Evolutionary conservation across 148 eudicot species (phyloP).

Genomic region (Rhododendron vialii): DNA sequence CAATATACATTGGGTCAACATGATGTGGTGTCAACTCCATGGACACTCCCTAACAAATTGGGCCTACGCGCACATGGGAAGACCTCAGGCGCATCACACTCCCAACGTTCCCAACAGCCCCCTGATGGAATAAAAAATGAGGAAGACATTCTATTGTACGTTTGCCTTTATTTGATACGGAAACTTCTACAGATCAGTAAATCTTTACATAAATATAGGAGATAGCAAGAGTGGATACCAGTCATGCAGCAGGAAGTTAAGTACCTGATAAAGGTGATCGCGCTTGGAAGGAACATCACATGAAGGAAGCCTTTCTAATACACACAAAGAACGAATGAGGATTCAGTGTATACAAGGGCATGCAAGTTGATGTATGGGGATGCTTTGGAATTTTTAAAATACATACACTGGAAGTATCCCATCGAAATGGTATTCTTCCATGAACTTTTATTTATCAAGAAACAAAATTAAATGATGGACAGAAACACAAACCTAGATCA

Average conservation of each 20-base stretch:
- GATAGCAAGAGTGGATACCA: background rate
- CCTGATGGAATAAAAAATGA: background rate
- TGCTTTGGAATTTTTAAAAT: background rate
- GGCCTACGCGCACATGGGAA: too few relatives aligned
- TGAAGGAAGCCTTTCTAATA: constrained; percentile 56
- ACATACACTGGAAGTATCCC: background rate
- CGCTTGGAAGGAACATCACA: constrained; percentile 86
- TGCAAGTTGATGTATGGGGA: background rate
- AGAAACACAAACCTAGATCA: constrained; percentile 53
- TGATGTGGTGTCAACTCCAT: too few relatives aligned
- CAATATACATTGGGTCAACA: too few relatives aligned
- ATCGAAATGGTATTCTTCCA: background rate
- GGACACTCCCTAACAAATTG: too few relatives aligned
- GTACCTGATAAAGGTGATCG: constrained; percentile 82
- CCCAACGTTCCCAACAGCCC: background rate
- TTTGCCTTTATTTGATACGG: background rate
- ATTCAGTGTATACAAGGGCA: background rate
- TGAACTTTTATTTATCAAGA: background rate
- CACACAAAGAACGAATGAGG: background rate
- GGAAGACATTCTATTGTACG: background rate
- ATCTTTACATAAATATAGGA: background rate
- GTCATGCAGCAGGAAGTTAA: constrained; percentile 14
- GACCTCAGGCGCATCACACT: too few relatives aligned
- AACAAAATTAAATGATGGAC: background rate
- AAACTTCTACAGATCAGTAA: background rate